Percentiles rank a stretch among this genome's conserved stretches.
These are phyloP conservation scores for Xylaria sp. DNA, from an alignment of 2,329 filamentous ascomycete species.

Conservation along the genomic window DNA sequence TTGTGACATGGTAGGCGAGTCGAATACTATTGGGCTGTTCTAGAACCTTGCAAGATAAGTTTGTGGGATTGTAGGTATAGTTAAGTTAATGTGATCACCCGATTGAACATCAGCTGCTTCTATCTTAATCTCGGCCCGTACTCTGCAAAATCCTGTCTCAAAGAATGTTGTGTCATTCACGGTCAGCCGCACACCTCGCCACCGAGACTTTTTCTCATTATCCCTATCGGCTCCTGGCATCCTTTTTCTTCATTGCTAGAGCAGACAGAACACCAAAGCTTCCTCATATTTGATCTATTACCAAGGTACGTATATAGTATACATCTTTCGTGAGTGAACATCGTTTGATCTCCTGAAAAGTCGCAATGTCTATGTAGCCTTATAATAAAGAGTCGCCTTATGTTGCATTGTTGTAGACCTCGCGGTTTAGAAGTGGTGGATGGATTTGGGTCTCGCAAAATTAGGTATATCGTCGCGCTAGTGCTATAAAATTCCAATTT, in stretches of 20 bases:
- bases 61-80: not conserved
- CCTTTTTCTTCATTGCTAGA: not conserved
- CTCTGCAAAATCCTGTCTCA: no score
- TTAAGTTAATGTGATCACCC: not conserved
- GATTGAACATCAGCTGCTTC: not conserved
- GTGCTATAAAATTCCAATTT: not conserved
- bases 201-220: not conserved
- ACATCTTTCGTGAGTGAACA: not conserved
- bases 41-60: no score
- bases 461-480: not conserved
- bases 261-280: not conserved
- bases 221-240: not conserved
- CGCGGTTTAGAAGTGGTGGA: not conserved
- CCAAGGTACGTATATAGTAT: not conserved
- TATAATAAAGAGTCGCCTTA: no score
- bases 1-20: no score
- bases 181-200: not conserved
- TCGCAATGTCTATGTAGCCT: not conserved
- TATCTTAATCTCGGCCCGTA: not conserved
- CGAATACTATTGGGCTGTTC: no score
- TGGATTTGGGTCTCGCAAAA: not conserved
- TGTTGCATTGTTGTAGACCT: not conserved
- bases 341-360: not conserved
- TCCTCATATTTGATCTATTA: not conserved
- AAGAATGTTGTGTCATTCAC: no score